These are phyloP conservation scores for Leccinum broughii DNA, from an alignment of 768 basidiomycete genomes.

Conservation along the genomic window DNA sequence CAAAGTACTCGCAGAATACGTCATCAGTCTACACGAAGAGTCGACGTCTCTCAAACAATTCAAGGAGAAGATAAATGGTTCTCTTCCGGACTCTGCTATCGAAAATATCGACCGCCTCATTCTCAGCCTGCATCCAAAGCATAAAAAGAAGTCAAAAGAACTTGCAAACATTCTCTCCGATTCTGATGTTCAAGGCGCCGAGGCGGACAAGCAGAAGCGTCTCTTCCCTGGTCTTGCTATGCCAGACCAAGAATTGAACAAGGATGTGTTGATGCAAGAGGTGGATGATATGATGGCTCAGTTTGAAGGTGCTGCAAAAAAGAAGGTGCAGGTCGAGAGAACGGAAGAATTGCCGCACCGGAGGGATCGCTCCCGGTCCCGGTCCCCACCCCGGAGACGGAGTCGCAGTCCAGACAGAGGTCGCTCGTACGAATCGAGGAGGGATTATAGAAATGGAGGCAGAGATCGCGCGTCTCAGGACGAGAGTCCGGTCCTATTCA, in stretches of 20 bases:
- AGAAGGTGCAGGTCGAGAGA: constrained; percentile 44
- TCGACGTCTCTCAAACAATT: constrained; percentile 79
- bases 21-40: constrained; percentile 85
- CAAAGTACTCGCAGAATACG: constrained; percentile 93
- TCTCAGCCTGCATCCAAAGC: constrained; percentile 91
- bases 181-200: constrained; percentile 37
- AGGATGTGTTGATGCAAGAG: constrained; percentile 85
- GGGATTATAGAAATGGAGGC: constrained; percentile 42
- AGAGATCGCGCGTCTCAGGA: constrained; percentile 51
- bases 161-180: constrained; percentile 39
- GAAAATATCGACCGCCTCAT: constrained; percentile 95
- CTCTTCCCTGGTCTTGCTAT: constrained; percentile 89
- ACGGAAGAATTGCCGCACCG: constrained; percentile 62
- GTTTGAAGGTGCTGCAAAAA: constrained; percentile 68
- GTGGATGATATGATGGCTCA: constrained; percentile 87
- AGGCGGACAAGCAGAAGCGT: constrained; percentile 76
- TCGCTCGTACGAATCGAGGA: constrained; percentile 44
- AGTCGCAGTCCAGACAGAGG: constrained; percentile 64
- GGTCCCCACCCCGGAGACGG: constrained; percentile 48
- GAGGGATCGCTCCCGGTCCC: constrained; percentile 45
- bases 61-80: constrained; percentile 74
- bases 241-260: constrained; percentile 65
- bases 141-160: constrained; percentile 66
- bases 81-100: constrained; percentile 87
- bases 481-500: constrained; percentile 85